phyloP scores from a whole-genome alignment of 805 yeast species.

The Lipomyces oligophaga region DNA sequence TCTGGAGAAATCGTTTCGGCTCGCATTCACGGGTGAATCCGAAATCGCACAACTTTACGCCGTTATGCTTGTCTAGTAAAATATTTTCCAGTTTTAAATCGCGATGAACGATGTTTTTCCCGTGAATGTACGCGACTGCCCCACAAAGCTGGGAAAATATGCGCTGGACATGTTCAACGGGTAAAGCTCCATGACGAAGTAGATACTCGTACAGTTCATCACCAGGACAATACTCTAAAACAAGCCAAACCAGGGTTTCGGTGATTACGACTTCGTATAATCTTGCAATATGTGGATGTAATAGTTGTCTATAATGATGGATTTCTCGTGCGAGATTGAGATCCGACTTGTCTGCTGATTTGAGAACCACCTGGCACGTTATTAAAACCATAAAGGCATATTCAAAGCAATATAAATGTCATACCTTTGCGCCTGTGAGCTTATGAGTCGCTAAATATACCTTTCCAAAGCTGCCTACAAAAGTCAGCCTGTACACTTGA shows the following conservation, averaged over 20 bases:
- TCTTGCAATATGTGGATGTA: constrained; percentile 77
- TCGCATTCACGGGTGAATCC: constrained; percentile 85
- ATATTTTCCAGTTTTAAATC: constrained; percentile 71
- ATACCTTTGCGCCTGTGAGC: constrained; percentile 60
- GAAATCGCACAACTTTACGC: constrained; percentile 82
- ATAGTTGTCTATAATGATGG: constrained; percentile 78
- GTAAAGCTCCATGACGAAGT: constrained; percentile 34
- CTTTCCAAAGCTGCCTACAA: constrained; percentile 65
- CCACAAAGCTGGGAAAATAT: constrained; percentile 53
- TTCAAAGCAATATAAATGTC: background rate
- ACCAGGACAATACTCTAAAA: constrained; percentile 84
- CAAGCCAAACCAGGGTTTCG: constrained; percentile 79
- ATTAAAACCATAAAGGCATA: too few species aligned
- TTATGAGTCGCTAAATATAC: constrained; percentile 81
- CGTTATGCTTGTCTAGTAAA: constrained; percentile 51
- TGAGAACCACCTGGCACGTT: constrained; percentile 72
- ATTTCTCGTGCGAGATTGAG: constrained; percentile 88
- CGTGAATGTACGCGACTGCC: constrained; percentile 70
- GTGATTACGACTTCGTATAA: constrained; percentile 83
- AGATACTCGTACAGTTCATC: constrained; percentile 41
- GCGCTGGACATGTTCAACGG: constrained; percentile 42
- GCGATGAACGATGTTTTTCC: constrained; percentile 73
- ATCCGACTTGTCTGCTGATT: constrained; percentile 68
- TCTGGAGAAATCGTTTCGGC: constrained; percentile 57
- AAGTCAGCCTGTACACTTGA: background rate